A percentile compares a stretch with the other conserved stretches of the same genome.
phyloP scores from a whole-genome alignment of 495 filamentous ascomycete genomes.

The Penicillium coffeae region DNA sequence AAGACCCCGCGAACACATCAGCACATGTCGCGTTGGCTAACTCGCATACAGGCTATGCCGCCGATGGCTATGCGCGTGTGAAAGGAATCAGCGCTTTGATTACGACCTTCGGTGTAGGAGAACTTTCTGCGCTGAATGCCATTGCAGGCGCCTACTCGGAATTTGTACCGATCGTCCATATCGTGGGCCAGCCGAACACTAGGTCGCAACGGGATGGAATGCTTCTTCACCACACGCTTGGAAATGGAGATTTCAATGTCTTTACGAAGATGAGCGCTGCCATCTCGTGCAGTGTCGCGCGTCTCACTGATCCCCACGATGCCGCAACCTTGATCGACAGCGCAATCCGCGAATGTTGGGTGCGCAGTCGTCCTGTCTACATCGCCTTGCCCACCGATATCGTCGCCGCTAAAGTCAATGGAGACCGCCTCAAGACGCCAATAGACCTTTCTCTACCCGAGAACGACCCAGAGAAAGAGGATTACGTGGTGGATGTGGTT shows the following conservation, averaged over 20 bases:
- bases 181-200: constrained; percentile 58
- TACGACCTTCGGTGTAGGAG: constrained; percentile 69
- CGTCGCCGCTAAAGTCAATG: constrained; percentile 74
- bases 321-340: constrained; percentile 75
- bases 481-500: constrained; percentile 79
- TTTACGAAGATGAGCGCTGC: constrained; percentile 72
- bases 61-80: constrained; percentile 67
- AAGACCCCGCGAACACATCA: constrained; percentile 13
- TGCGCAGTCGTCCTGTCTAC: constrained; percentile 74
- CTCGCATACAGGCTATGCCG: constrained; percentile 69
- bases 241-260: constrained; percentile 85
- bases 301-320: constrained; percentile 64
- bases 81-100: constrained; percentile 63
- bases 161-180: constrained; percentile 59
- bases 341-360: constrained; percentile 73
- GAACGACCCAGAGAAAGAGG: constrained; percentile 71
- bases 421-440: constrained; percentile 60
- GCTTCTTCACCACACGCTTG: constrained; percentile 90
- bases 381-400: constrained; percentile 84
- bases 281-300: constrained; percentile 67
- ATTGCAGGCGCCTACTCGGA: constrained; percentile 63
- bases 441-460: constrained; percentile 61
- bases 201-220: constrained; percentile 49
- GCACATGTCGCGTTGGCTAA: no score
- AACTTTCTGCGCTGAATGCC: constrained; percentile 65